These are phyloP conservation scores for Botrytis fabae DNA, from an alignment of 2,329 filamentous ascomycete genomes.

Conservation along the genomic window DNA sequence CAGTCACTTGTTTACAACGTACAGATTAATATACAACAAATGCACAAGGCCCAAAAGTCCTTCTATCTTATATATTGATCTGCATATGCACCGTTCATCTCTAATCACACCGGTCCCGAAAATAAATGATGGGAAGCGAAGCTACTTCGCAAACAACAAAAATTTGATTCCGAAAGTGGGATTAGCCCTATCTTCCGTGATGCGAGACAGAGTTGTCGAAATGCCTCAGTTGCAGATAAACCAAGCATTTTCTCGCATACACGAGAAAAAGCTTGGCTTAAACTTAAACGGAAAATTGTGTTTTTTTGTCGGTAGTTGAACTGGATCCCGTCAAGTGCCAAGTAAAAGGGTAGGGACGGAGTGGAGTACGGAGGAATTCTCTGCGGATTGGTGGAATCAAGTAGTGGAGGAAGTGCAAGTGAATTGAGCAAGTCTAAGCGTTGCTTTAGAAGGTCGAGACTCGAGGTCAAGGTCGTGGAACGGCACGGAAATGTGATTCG, in stretches of 20 bases:
- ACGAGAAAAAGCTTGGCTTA: slow-evolving; percentile 10
- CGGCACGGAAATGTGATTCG: background rate
- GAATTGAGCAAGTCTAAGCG: background rate
- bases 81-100: background rate
- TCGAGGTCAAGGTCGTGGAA: background rate
- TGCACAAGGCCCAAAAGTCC: background rate
- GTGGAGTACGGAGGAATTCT: background rate
- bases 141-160: background rate
- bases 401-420: background rate
- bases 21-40: background rate
- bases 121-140: background rate
- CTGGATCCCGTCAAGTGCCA: background rate
- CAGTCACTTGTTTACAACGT: background rate
- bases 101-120: slow-evolving; percentile 3
- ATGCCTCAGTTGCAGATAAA: background rate
- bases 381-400: background rate
- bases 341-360: background rate
- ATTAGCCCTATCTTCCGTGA: background rate
- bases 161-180: background rate
- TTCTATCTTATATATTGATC: background rate
- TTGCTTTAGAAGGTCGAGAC: background rate
- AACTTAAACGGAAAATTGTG: background rate
- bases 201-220: background rate
- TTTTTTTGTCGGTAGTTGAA: background rate
- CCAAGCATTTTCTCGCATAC: background rate